These are phyloP conservation scores for Leishmania aethiopica DNA, from an alignment of 208 protist genomes.

Conservation along the genomic window DNA sequence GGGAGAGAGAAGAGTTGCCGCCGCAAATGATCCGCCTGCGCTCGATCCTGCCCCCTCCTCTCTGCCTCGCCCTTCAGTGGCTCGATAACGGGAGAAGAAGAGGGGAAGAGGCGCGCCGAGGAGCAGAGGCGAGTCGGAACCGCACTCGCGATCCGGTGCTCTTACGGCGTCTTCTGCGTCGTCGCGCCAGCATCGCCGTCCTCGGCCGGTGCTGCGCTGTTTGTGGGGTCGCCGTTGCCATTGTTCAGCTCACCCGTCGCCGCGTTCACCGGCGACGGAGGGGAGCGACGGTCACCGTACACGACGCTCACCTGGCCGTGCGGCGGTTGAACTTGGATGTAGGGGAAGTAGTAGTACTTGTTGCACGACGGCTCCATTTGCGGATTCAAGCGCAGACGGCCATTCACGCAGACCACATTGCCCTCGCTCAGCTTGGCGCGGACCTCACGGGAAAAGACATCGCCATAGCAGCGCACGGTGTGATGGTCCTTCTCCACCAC, in stretches of 20 bases:
- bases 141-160: neutral
- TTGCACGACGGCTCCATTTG: slow-evolving; percentile 87
- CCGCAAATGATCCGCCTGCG: neutral
- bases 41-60: no score
- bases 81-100: neutral
- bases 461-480: slow-evolving; percentile 90
- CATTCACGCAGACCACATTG: slow-evolving; percentile 87
- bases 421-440: slow-evolving; percentile 78
- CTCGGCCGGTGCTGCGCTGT: neutral
- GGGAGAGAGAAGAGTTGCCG: neutral
- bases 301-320: slow-evolving; percentile 88
- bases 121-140: no score
- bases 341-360: slow-evolving; percentile 94
- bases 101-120: neutral
- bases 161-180: neutral
- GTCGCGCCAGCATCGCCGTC: neutral
- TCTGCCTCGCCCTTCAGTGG: neutral
- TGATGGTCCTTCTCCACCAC: slow-evolving; percentile 93
- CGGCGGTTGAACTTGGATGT: slow-evolving; percentile 88
- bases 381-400: slow-evolving; percentile 86
- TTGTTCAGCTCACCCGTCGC: slow-evolving; percentile 34
- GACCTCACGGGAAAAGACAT: slow-evolving; percentile 86
- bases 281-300: slow-evolving; percentile 67
- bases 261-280: slow-evolving; percentile 46
- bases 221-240: slow-evolving; percentile 2